phyloP scores from a whole-genome alignment of 2,329 filamentous ascomycete species.

The Thelonectria blattea region DNA sequence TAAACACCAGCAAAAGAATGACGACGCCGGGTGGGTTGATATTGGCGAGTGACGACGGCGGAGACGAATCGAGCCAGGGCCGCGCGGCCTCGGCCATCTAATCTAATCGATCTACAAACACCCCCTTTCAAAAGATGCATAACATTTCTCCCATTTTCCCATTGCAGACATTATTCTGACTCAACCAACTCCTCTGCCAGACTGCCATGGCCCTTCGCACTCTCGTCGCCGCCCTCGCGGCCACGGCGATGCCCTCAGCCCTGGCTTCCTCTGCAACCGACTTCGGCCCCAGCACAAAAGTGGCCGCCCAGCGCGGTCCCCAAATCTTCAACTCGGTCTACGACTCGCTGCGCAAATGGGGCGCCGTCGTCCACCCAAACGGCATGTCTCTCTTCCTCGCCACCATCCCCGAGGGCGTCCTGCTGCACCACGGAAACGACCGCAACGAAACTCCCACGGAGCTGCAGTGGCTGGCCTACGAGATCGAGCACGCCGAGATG shows the following conservation, averaged over 20 bases:
- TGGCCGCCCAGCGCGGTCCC: conserved; percentile 37
- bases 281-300: conserved; percentile 8
- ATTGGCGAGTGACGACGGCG: neutral
- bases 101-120: conserved; percentile 1
- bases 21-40: neutral
- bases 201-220: conserved; percentile 4
- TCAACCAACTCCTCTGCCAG: too few relatives aligned
- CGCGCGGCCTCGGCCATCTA: conserved; percentile 3
- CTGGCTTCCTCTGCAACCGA: neutral
- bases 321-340: conserved; percentile 68
- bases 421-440: conserved; percentile 63
- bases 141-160: neutral
- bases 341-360: conserved; percentile 67
- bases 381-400: conserved; percentile 67
- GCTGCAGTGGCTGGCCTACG: conserved; percentile 67
- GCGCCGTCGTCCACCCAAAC: conserved; percentile 66
- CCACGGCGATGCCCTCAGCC: neutral
- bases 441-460: conserved; percentile 51
- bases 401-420: conserved; percentile 58
- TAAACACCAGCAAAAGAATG: neutral
- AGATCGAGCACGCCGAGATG: conserved; percentile 65
- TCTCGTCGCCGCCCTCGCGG: conserved; percentile 10
- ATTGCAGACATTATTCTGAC: too few relatives aligned
- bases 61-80: neutral
- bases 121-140: neutral